phyloP scores from a whole-genome alignment of 2,329 filamentous ascomycete genomes.

The Pleoardoris graminearum region DNA sequence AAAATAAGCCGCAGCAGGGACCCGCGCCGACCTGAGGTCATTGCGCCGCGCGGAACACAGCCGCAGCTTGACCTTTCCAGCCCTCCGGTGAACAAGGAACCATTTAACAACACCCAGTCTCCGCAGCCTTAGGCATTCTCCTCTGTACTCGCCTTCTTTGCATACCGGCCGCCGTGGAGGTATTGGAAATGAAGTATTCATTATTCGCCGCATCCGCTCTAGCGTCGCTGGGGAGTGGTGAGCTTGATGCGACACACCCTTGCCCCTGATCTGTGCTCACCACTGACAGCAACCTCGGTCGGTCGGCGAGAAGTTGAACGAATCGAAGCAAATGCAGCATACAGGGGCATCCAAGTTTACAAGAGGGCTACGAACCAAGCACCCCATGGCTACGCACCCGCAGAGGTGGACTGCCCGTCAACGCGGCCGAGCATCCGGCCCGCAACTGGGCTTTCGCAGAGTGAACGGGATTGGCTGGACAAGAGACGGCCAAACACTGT shows the following conservation, averaged over 20 bases:
- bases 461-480: slow-evolving; percentile 75
- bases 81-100: not conserved
- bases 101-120: slow-evolving; percentile 7
- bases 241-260: slow-evolving; percentile 10
- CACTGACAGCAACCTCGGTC: slow-evolving; percentile 33
- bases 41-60: slow-evolving; percentile 5
- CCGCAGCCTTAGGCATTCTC: not conserved
- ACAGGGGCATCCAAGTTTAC: slow-evolving; percentile 23
- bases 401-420: slow-evolving; percentile 68
- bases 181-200: slow-evolving; percentile 32
- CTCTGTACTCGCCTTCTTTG: not conserved
- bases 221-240: slow-evolving; percentile 36
- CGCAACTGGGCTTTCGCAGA: slow-evolving; percentile 64
- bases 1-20: not conserved
- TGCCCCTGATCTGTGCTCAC: slow-evolving; percentile 1
- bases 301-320: slow-evolving; percentile 26
- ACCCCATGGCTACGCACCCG: slow-evolving; percentile 72
- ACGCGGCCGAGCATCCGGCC: slow-evolving; percentile 69
- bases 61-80: slow-evolving; percentile 4
- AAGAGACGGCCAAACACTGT: slow-evolving; percentile 73
- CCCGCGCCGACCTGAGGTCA: slow-evolving; percentile 1
- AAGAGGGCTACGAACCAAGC: slow-evolving; percentile 58
- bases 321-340: slow-evolving; percentile 21
- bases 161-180: not conserved
- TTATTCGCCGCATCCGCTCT: slow-evolving; percentile 35